These are phyloP conservation scores for Colletotrichum sojae DNA, from an alignment of 2,329 filamentous ascomycete genomes.

Conservation along the genomic window DNA sequence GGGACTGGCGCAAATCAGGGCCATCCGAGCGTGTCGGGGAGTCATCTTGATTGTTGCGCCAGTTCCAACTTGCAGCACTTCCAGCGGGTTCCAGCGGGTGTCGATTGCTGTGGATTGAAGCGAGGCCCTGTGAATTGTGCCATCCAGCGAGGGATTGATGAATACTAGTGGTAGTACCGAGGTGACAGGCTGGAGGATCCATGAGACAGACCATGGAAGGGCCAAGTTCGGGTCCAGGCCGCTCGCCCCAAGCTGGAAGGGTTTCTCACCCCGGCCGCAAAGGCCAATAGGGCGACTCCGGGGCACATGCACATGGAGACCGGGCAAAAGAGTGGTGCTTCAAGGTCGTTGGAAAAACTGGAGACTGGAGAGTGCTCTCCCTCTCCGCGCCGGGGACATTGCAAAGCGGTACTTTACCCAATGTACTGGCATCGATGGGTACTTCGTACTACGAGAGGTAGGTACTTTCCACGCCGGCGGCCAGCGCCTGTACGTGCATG, in stretches of 20 bases:
- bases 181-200: not conserved
- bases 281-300: slow-evolving; percentile 30
- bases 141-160: not conserved
- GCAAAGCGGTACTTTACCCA: not conserved
- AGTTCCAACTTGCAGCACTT: slow-evolving; percentile 34
- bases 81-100: slow-evolving; percentile 26
- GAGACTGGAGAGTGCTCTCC: not conserved
- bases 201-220: not conserved
- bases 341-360: slow-evolving; percentile 10
- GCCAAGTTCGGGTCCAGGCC: slow-evolving; percentile 14
- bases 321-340: not conserved
- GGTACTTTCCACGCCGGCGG: not conserved
- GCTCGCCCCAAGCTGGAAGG: slow-evolving; percentile 19
- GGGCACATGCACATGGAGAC: slow-evolving; percentile 22
- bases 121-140: slow-evolving; percentile 14
- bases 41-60: slow-evolving; percentile 11
- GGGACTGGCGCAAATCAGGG: slow-evolving; percentile 23
- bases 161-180: not conserved
- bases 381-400: too few relatives aligned
- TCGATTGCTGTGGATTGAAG: slow-evolving; percentile 13
- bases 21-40: not conserved
- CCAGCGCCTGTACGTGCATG: not conserved
- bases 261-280: slow-evolving; percentile 17
- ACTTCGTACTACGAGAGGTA: too few relatives aligned
- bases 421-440: too few relatives aligned